Percentiles rank a stretch among this genome's conserved stretches.
Evolutionary conservation across 495 filamentous ascomycete genomes (phyloP).

Genomic region (Penicillium subrubescens): DNA sequence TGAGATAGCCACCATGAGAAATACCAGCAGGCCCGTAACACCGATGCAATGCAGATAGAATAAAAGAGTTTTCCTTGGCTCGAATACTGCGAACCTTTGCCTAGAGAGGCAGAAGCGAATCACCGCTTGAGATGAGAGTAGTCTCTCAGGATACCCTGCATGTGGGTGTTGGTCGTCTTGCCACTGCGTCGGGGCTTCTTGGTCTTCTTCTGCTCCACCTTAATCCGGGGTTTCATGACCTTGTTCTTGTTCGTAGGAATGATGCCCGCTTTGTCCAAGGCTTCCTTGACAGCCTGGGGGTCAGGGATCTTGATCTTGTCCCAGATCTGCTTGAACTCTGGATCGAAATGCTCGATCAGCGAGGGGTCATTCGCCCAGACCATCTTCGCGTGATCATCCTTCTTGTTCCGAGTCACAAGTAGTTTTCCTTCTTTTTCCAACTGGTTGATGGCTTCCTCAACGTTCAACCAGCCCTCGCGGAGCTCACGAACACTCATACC

Average conservation of each 20-base stretch:
- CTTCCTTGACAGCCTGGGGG: slow-evolving; percentile 71
- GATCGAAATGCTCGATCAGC: slow-evolving; percentile 72
- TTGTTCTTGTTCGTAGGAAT: slow-evolving; percentile 77
- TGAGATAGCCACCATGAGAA: not conserved
- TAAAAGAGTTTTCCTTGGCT: not conserved
- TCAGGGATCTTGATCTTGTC: slow-evolving; percentile 76
- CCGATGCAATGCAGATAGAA: slow-evolving; percentile 26
- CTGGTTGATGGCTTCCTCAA: slow-evolving; percentile 71
- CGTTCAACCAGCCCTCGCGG: slow-evolving; percentile 91
- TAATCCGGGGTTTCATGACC: slow-evolving; percentile 58
- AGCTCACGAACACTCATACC: slow-evolving; percentile 84
- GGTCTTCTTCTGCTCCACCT: slow-evolving; percentile 59
- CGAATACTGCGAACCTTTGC: not conserved
- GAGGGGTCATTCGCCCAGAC: slow-evolving; percentile 88
- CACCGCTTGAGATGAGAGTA: slow-evolving; percentile 66
- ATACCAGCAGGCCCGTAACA: slow-evolving; percentile 14
- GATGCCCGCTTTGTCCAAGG: slow-evolving; percentile 70
- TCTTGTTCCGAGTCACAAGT: slow-evolving; percentile 85
- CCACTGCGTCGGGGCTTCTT: slow-evolving; percentile 70
- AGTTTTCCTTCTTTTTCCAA: slow-evolving; percentile 79
- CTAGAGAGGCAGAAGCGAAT: slow-evolving; percentile 2
- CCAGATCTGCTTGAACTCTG: slow-evolving; percentile 83
- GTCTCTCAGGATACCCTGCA: slow-evolving; percentile 84
- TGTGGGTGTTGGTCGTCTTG: slow-evolving; percentile 91
- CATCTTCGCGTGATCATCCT: slow-evolving; percentile 81